Conservation (phyloP, 164 flowering plant genomes). For the Euptelea pleiosperma region DNA sequence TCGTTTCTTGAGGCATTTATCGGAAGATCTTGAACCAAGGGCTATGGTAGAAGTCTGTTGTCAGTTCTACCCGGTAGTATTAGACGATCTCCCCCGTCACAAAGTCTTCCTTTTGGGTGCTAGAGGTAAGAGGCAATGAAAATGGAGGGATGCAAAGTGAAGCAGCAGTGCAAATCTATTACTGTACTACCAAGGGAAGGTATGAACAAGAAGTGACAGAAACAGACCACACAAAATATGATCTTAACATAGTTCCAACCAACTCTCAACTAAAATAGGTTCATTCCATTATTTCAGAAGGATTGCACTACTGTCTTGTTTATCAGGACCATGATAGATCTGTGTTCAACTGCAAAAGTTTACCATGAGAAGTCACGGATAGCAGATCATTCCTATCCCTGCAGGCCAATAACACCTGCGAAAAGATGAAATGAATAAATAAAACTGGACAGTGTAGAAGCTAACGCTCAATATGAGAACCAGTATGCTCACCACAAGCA, state of each 20-base stretch:
- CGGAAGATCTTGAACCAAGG: too few relatives aligned
- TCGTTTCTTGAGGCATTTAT: too few relatives aligned
- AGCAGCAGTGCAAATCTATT: too few relatives aligned
- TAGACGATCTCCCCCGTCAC: too few relatives aligned
- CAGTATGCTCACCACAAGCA: conserved; percentile 66
- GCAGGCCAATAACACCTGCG: conserved; percentile 76
- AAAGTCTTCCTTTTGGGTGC: too few relatives aligned
- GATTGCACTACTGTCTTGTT: neutral
- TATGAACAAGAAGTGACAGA: too few relatives aligned
- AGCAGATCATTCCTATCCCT: conserved; percentile 21
- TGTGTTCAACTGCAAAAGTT: neutral
- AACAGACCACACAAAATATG: neutral
- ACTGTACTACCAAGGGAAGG: too few relatives aligned
- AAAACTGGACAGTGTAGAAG: neutral
- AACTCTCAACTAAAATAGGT: neutral
- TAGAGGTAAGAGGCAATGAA: too few relatives aligned
- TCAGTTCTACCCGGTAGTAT: too few relatives aligned
- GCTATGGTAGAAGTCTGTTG: too few relatives aligned
- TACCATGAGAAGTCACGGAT: neutral
- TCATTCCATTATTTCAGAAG: conserved; percentile 1
- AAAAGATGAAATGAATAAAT: neutral
- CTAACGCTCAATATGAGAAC: neutral
- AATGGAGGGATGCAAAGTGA: too few relatives aligned
- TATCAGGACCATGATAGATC: neutral
- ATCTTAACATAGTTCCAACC: neutral